Conservation (phyloP, 495 filamentous ascomycete species). For the Recurvomyces mirabilis region DNA sequence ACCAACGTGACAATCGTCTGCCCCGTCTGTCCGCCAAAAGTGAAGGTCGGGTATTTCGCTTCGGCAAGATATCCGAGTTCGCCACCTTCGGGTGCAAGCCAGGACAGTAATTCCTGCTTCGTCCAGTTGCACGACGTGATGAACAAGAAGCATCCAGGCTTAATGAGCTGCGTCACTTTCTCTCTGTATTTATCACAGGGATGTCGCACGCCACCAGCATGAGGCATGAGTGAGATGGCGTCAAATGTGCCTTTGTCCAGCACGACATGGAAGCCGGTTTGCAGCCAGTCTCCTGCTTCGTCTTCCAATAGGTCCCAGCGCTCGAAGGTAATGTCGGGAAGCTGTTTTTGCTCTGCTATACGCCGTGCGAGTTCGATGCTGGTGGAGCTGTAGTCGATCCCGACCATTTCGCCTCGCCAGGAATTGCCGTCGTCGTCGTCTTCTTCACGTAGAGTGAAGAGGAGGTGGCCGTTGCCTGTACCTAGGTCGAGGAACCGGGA, state of each 20-base stretch:
- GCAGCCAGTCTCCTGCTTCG: conserved; percentile 25
- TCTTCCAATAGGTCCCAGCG: conserved; percentile 66
- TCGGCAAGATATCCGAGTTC: conserved; percentile 47
- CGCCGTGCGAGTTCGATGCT: conserved; percentile 59
- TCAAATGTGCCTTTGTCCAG: conserved; percentile 98
- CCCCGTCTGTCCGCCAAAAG: conserved; percentile 76
- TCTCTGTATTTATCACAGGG: conserved; percentile 63
- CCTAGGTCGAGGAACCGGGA: conserved; percentile 61
- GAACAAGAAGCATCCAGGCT: conserved; percentile 58
- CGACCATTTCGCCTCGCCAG: conserved; percentile 56
- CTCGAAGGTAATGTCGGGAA: conserved; percentile 44
- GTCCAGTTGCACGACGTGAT: conserved; percentile 99
- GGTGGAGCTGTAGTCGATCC: conserved; percentile 71
- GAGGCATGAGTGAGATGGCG: conserved; percentile 65
- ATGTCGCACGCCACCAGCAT: conserved; percentile 37
- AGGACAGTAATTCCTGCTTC: conserved; percentile 65
- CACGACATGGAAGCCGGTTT: conserved; percentile 66
- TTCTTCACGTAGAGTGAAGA: conserved; percentile 62
- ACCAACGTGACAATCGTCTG: conserved; percentile 75
- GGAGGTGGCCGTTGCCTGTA: conserved; percentile 82
- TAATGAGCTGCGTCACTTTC: conserved; percentile 53
- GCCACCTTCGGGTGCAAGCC: conserved; percentile 47
- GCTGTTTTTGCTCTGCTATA: conserved; percentile 21
- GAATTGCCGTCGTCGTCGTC: conserved; percentile 33
- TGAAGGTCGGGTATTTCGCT: conserved; percentile 72